These are phyloP conservation scores for Thalassiosira profunda DNA, from an alignment of 108 stramenopile genomes.

Conservation along the genomic window DNA sequence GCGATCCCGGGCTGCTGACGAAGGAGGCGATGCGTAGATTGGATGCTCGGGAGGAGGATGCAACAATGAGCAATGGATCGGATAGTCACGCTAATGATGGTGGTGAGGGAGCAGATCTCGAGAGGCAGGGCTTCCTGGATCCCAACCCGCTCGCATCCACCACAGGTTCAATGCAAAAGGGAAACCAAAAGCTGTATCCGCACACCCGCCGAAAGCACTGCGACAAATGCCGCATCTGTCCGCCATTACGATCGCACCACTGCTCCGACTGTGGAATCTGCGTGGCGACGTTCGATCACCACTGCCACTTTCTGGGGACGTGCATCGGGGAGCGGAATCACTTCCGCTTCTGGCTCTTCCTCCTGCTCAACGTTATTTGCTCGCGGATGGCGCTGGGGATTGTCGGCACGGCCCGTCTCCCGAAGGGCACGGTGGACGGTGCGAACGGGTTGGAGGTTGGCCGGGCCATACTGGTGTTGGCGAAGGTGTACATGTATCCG, in stretches of 20 bases:
- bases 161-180: neutral
- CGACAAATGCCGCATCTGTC: conserved; percentile 47
- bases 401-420: conserved; percentile 4
- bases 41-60: neutral
- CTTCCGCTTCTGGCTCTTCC: conserved; percentile 87
- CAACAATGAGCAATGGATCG: neutral
- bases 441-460: conserved; percentile 1
- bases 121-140: conserved; percentile 38
- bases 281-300: conserved; percentile 93
- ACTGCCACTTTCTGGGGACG: conserved; percentile 81
- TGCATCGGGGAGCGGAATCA: conserved; percentile 94
- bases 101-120: conserved; percentile 3
- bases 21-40: conserved; percentile 15
- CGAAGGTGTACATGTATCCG: conserved; percentile 61
- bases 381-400: conserved; percentile 40
- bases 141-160: neutral
- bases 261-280: conserved; percentile 78
- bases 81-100: neutral
- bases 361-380: conserved; percentile 52
- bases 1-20: conserved; percentile 42
- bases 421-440: neutral
- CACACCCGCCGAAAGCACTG: conserved; percentile 56
- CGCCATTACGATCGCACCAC: conserved; percentile 90
- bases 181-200: conserved; percentile 25
- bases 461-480: conserved; percentile 15